Conservation (phyloP, 805 yeast species). For the Candida vaughaniae region DNA sequence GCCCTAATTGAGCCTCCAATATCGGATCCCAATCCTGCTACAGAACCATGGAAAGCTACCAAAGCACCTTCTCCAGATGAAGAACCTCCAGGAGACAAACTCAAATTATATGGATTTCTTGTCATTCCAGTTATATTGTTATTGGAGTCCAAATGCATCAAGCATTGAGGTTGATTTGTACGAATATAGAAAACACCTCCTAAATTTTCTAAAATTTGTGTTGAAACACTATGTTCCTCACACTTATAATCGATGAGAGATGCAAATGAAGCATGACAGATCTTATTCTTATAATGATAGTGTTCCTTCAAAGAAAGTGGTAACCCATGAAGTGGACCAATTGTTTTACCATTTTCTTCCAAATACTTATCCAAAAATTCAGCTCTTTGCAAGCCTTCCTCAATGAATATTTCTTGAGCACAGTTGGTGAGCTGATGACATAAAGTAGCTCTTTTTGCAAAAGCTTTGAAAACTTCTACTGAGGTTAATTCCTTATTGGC, state of each 20-base stretch:
- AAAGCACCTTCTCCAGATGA: slow-evolving; percentile 46
- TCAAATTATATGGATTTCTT: slow-evolving; percentile 35
- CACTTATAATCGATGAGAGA: slow-evolving; percentile 31
- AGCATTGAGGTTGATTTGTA: slow-evolving; percentile 43
- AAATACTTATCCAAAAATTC: slow-evolving; percentile 51
- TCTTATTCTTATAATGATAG: slow-evolving; percentile 29
- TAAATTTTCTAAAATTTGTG: slow-evolving; percentile 33
- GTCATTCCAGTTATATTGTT: slow-evolving; percentile 39
- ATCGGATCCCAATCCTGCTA: slow-evolving; percentile 42
- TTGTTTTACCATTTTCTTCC: slow-evolving; percentile 43
- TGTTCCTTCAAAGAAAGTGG: slow-evolving; percentile 63
- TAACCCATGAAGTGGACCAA: slow-evolving; percentile 67
- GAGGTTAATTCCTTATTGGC: slow-evolving; percentile 31
- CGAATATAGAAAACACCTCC: slow-evolving; percentile 44
- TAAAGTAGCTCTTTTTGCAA: slow-evolving; percentile 42
- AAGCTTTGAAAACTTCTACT: slow-evolving; percentile 42
- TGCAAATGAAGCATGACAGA: slow-evolving; percentile 42
- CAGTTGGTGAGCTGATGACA: slow-evolving; percentile 46
- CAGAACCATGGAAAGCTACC: slow-evolving; percentile 40
- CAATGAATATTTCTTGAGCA: slow-evolving; percentile 47
- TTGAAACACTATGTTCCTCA: slow-evolving; percentile 27
- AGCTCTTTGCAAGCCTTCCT: slow-evolving; percentile 60
- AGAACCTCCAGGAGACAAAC: slow-evolving; percentile 43
- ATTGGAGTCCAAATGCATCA: slow-evolving; percentile 44
- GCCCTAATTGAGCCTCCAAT: slow-evolving; percentile 45